Evolutionary conservation across 2,329 filamentous ascomycete species (phyloP), one percentile per base, ranked within the genome.

Genomic region (Talaromyces islandicus): DNA sequence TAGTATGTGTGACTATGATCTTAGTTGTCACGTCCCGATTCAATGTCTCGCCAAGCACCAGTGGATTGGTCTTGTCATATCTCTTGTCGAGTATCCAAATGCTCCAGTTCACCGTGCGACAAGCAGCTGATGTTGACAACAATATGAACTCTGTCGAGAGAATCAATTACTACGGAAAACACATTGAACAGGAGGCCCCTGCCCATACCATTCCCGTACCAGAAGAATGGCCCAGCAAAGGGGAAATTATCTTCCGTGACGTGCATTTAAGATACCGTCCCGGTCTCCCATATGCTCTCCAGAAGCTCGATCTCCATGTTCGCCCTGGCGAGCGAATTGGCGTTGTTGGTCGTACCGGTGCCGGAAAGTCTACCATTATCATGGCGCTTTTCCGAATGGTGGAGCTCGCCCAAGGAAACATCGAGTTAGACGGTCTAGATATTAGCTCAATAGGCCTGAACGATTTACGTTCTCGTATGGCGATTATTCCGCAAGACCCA

Each of bases 71-170:
- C 0, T 82, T 99, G 24, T 94, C 90, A 53, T 97, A 97, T 74
- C 96, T 97, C 70, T 82, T 99, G 19, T 85, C 88, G 14, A 96
- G 97, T 69, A 92, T 96, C 19, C 91, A 95, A 73, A 92, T 97
- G 89, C 88, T 97, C 65, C 93, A 97, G 71, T 97, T 97, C 74
- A 93, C 91, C 0, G 91, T 97, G 19, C 86, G 94, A 19, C 93
- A 97, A 75, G 82, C 97, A 7, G 93, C 93, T 27, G 93, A 97
- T 74, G 91, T 96, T 12, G 92, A 96, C 75, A 96, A 96, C 76
- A 91, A 91, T 27, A 70, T 72, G 66, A 72, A 73, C 54, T 67
- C 68, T 11, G 66, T 68, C 0, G 70, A 73, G 53, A 71, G 96
- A 96, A 92, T 96, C 95, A 73, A 88, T 91, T 0, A 92, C 92